These are phyloP conservation scores for Bryopsis sp. DNA, from an alignment of 139 green algal genomes.

Conservation along the genomic window DNA sequence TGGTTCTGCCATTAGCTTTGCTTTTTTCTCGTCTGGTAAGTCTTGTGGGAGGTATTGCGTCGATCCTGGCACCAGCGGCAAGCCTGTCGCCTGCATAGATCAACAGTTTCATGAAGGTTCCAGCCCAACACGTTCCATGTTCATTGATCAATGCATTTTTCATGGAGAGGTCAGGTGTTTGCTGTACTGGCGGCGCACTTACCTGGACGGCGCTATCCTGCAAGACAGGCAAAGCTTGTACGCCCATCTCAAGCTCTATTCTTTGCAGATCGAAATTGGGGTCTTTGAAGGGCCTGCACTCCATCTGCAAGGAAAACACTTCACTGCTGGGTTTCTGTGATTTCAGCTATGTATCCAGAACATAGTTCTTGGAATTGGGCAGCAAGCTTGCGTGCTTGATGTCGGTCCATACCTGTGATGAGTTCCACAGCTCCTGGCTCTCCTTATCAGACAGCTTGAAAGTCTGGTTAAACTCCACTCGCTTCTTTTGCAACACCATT, in stretches of 20 bases:
- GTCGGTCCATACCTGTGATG: slow-evolving; percentile 32
- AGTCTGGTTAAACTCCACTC: slow-evolving; percentile 40
- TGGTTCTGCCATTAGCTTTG: slow-evolving; percentile 16
- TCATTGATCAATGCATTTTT: background rate
- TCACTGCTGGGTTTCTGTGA: no score
- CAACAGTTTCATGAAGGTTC: background rate
- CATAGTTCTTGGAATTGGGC: slow-evolving; percentile 6
- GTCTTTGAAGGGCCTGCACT: slow-evolving; percentile 55
- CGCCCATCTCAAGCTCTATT: slow-evolving; percentile 30
- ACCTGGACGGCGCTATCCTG: slow-evolving; percentile 45
- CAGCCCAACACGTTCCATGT: background rate
- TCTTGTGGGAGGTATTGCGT: slow-evolving; percentile 38
- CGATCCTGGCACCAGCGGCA: slow-evolving; percentile 18
- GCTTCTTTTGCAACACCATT: slow-evolving; percentile 34
- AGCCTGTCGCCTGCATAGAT: slow-evolving; percentile 28
- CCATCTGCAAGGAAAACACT: slow-evolving; percentile 22
- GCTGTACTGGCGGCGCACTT: no score
- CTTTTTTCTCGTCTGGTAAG: slow-evolving; percentile 24
- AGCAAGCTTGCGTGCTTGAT: no score
- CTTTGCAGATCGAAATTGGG: slow-evolving; percentile 55
- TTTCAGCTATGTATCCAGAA: no score
- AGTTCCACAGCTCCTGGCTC: slow-evolving; percentile 65
- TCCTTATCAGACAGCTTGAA: slow-evolving; percentile 55
- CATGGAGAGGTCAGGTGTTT: background rate
- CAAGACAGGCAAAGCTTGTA: slow-evolving; percentile 31